A percentile compares a stretch with the other conserved stretches of the same genome.
phyloP scores from a whole-genome alignment of 768 basidiomycete genomes.

The Podaxis mareebaensis region DNA sequence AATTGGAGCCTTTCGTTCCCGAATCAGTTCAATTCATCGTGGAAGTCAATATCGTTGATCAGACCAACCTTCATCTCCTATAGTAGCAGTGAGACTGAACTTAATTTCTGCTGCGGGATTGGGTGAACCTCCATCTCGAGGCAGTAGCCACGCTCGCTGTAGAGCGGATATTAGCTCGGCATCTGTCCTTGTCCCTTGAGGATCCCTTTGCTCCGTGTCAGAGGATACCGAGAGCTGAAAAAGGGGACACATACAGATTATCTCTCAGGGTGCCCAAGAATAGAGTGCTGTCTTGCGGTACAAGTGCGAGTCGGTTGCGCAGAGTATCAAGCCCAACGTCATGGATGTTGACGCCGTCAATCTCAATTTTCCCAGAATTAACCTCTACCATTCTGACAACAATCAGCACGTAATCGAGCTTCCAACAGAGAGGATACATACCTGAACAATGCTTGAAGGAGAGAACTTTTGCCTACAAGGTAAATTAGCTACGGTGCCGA shows the following conservation, averaged over 20 bases:
- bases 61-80: constrained; percentile 43
- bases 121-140: constrained; percentile 39
- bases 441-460: constrained; percentile 60
- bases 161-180: constrained; percentile 63
- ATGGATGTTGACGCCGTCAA: constrained; percentile 56
- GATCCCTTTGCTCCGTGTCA: constrained; percentile 13
- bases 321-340: constrained; percentile 56
- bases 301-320: constrained; percentile 57
- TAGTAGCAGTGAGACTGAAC: constrained; percentile 61
- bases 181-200: constrained; percentile 49
- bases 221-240: constrained; percentile 19
- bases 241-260: constrained; percentile 33
- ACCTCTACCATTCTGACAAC: constrained; percentile 57
- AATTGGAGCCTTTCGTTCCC: constrained; percentile 45
- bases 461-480: constrained; percentile 51
- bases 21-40: not conserved
- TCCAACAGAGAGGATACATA: constrained; percentile 20
- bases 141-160: constrained; percentile 61
- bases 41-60: too few relatives aligned
- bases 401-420: not conserved
- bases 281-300: constrained; percentile 66
- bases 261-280: constrained; percentile 52
- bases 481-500: not conserved
- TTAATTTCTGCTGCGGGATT: constrained; percentile 59
- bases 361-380: constrained; percentile 53